These are phyloP conservation scores for Phytophthora constricta DNA, from an alignment of 352 stramenopile genomes.

Conservation along the genomic window DNA sequence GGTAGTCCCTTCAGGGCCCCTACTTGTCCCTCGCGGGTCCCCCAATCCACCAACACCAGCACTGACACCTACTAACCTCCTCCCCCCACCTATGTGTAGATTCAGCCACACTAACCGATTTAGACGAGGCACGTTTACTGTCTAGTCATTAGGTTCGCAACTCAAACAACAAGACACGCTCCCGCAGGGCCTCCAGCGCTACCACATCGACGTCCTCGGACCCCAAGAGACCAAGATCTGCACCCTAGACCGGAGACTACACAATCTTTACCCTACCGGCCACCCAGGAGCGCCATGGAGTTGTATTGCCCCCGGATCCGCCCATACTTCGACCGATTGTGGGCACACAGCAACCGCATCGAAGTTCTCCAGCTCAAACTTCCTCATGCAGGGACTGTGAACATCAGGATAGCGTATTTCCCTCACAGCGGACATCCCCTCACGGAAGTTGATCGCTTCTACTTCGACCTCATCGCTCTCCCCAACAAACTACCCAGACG, in stretches of 20 bases:
- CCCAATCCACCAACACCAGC: constrained; percentile 12
- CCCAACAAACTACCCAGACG: neutral
- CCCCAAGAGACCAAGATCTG: constrained; percentile 7
- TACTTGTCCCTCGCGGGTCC: constrained; percentile 18
- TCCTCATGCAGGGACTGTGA: constrained; percentile 4
- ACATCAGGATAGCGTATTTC: constrained; percentile 18
- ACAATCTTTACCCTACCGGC: too few species aligned
- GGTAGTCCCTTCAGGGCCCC: constrained; percentile 10
- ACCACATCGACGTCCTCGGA: constrained; percentile 15
- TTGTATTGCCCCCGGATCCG: constrained; percentile 8
- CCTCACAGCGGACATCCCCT: constrained; percentile 1
- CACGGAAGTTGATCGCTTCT: constrained; percentile 1
- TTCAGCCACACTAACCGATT: constrained; percentile 1
- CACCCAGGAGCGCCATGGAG: too few species aligned
- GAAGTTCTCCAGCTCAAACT: constrained; percentile 10
- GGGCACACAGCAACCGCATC: constrained; percentile 5
- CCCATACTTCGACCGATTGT: constrained; percentile 13
- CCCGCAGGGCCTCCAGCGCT: constrained; percentile 1
- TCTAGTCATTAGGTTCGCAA: constrained; percentile 13
- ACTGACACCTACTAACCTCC: constrained; percentile 4
- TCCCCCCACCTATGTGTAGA: neutral
- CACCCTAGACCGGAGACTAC: too few species aligned
- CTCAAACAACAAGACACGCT: constrained; percentile 16
- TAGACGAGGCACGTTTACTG: constrained; percentile 17
- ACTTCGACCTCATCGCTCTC: constrained; percentile 1